Percentiles rank a stretch among this genome's conserved stretches.
phyloP scores from a whole-genome alignment of 805 yeast genomes.

The Grigorovia transvaalensis region DNA sequence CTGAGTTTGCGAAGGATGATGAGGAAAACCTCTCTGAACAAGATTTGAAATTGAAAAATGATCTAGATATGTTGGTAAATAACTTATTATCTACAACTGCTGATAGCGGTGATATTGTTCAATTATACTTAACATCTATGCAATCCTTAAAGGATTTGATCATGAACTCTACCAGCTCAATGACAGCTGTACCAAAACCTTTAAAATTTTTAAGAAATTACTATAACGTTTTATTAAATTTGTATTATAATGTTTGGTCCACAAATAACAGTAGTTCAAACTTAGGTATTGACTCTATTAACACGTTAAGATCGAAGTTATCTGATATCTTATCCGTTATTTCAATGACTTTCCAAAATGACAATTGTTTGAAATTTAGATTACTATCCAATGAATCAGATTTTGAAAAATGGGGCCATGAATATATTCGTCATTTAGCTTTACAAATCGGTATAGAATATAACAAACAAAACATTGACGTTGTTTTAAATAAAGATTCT shows the following conservation, averaged over 20 bases:
- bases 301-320: constrained; percentile 41
- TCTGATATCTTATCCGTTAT: constrained; percentile 88
- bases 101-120: constrained; percentile 25
- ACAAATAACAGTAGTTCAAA: background rate
- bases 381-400: constrained; percentile 47
- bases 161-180: constrained; percentile 88
- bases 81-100: constrained; percentile 40
- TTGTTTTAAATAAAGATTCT: constrained; percentile 1
- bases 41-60: constrained; percentile 77
- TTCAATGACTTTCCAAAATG: constrained; percentile 88
- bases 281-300: constrained; percentile 12
- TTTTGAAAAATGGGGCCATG: constrained; percentile 93
- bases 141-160: constrained; percentile 64
- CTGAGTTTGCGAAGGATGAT: constrained; percentile 19
- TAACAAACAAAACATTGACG: constrained; percentile 34
- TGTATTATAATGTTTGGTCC: constrained; percentile 60
- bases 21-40: constrained; percentile 91
- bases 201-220: constrained; percentile 88
- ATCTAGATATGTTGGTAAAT: constrained; percentile 79
- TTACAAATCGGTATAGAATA: constrained; percentile 87
- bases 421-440: constrained; percentile 91
- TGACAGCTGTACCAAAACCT: constrained; percentile 99
- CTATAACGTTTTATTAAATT: constrained; percentile 51
- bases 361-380: constrained; percentile 73
- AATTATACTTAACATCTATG: constrained; percentile 49